phyloP scores from a whole-genome alignment of 768 basidiomycete species.

The Pisolithus microcarpus region DNA sequence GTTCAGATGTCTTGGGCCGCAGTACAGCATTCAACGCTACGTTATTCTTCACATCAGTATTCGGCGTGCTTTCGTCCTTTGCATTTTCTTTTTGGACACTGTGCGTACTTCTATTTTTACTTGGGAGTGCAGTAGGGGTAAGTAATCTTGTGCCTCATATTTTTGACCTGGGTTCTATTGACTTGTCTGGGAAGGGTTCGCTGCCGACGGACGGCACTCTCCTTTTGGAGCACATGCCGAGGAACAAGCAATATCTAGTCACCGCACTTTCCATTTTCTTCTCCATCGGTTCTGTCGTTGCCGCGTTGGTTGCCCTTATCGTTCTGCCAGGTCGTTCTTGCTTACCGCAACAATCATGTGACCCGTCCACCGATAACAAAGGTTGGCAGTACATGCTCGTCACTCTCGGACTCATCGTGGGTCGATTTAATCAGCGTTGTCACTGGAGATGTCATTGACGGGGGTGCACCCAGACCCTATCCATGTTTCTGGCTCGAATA shows the following conservation, averaged over 20 bases:
- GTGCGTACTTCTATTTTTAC: slow-evolving; percentile 73
- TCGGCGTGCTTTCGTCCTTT: slow-evolving; percentile 76
- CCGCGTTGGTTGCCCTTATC: slow-evolving; percentile 72
- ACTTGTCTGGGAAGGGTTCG: slow-evolving; percentile 52
- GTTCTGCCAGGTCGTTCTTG: slow-evolving; percentile 77
- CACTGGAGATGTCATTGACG: background rate
- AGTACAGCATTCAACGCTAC: slow-evolving; percentile 90
- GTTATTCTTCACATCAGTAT: slow-evolving; percentile 81
- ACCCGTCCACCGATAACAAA: slow-evolving; percentile 59
- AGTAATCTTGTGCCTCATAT: slow-evolving; percentile 20
- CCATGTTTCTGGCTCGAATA: slow-evolving; percentile 83
- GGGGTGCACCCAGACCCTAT: slow-evolving; percentile 54
- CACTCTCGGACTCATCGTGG: slow-evolving; percentile 72
- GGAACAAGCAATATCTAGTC: slow-evolving; percentile 85
- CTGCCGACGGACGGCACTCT: slow-evolving; percentile 98
- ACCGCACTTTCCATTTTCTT: slow-evolving; percentile 94
- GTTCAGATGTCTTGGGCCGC: slow-evolving; percentile 86
- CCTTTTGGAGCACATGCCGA: slow-evolving; percentile 87
- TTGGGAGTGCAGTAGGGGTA: slow-evolving; percentile 93
- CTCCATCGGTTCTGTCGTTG: slow-evolving; percentile 82
- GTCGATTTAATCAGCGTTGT: slow-evolving; percentile 26
- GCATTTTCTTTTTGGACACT: slow-evolving; percentile 60
- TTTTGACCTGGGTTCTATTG: background rate
- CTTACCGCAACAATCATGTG: slow-evolving; percentile 45
- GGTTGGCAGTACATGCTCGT: slow-evolving; percentile 89